Conservation (phyloP, 768 basidiomycete genomes). For the Megacollybia marginata region DNA sequence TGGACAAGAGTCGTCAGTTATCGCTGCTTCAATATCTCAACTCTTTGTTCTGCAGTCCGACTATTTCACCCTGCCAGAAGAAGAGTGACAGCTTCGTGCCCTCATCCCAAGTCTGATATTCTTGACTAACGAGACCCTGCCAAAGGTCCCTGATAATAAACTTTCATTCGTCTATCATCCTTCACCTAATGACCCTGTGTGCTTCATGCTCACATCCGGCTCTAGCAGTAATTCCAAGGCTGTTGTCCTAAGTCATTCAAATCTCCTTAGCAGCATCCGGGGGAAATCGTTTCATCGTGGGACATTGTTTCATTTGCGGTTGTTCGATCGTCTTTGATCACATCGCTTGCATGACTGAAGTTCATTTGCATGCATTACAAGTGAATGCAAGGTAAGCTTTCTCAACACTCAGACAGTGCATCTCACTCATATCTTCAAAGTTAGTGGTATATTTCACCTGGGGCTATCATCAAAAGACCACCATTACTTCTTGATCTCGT, state of each 20-base stretch:
- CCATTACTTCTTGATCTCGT: conserved; percentile 22
- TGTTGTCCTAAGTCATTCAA: conserved; percentile 30
- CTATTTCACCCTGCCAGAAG: conserved; percentile 4
- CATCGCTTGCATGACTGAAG: conserved; percentile 34
- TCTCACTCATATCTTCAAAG: conserved; percentile 16
- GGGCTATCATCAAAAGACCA: conserved; percentile 10
- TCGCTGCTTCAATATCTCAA: conserved; percentile 21
- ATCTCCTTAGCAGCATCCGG: conserved; percentile 23
- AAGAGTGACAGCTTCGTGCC: background rate
- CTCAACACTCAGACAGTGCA: conserved; percentile 13
- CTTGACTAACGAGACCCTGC: background rate
- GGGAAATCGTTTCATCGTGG: conserved; percentile 27
- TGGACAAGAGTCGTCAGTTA: conserved; percentile 18
- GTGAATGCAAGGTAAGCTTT: conserved; percentile 22
- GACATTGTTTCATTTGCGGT: conserved; percentile 22
- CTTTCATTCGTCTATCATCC: background rate
- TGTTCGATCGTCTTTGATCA: conserved; percentile 40
- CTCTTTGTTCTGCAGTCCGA: conserved; percentile 16
- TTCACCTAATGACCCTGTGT: conserved; percentile 2
- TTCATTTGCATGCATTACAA: conserved; percentile 31
- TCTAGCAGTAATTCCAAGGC: conserved; percentile 39
- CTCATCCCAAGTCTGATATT: background rate
- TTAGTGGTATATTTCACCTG: conserved; percentile 26
- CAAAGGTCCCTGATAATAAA: background rate
- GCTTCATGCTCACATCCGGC: conserved; percentile 30